phyloP scores from a whole-genome alignment of 2,329 filamentous ascomycete species.

The Trichoderma breve region DNA sequence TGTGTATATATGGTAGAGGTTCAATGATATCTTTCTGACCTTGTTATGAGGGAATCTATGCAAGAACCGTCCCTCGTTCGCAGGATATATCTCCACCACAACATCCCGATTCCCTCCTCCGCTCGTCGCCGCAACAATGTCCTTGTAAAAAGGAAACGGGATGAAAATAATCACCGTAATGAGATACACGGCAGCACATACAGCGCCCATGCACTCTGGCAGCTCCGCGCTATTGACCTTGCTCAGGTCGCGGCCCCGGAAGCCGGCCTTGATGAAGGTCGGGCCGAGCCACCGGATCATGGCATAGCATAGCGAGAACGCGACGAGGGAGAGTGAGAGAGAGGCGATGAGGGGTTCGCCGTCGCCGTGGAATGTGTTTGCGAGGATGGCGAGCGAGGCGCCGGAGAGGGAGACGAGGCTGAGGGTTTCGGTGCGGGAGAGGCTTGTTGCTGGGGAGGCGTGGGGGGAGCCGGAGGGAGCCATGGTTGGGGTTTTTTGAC shows the following conservation, averaged over 20 bases:
- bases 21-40: slow-evolving; percentile 44
- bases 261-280: slow-evolving; percentile 81
- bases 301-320: slow-evolving; percentile 77
- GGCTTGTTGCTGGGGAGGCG: slow-evolving; percentile 34
- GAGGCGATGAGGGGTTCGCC: slow-evolving; percentile 88
- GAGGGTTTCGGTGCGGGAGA: slow-evolving; percentile 54
- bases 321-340: slow-evolving; percentile 79
- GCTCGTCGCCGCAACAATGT: slow-evolving; percentile 91
- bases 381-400: slow-evolving; percentile 69
- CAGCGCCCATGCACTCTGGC: slow-evolving; percentile 93
- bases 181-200: slow-evolving; percentile 90
- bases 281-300: slow-evolving; percentile 92
- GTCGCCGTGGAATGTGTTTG: slow-evolving; percentile 78
- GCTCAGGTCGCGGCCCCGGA: slow-evolving; percentile 86
- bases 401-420: slow-evolving; percentile 61
- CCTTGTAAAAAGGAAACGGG: slow-evolving; percentile 96
- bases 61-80: slow-evolving; percentile 81
- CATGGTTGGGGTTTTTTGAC: background rate
- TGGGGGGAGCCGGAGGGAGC: slow-evolving; percentile 27
- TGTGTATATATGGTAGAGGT: background rate
- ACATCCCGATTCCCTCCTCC: slow-evolving; percentile 90
- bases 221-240: slow-evolving; percentile 69
- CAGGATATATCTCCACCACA: slow-evolving; percentile 67
- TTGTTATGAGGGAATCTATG: slow-evolving; percentile 95
- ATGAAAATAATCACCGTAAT: slow-evolving; percentile 88